Base-by-base conservation (phyloP, 768 basidiomycete species). In the Phylloporus sp. region DNA sequence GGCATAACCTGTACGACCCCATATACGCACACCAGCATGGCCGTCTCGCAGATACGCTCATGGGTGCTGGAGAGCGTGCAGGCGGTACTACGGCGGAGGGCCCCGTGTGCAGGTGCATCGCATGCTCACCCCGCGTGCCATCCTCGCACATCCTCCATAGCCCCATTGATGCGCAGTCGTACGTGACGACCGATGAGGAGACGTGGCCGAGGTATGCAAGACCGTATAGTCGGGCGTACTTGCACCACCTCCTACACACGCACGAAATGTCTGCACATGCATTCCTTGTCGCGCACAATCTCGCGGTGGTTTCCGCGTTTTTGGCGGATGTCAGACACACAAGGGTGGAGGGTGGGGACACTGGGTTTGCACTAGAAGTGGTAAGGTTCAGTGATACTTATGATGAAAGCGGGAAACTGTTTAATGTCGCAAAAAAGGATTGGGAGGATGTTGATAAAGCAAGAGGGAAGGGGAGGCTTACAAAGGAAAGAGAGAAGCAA, bases 191-290 rank as follows among this genome's bases (percentile, higher is more conserved):
- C 0, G n/a, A 2, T 3, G 46, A 24, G 10, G 47, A 53, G 42
- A 45, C 36, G 7, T 45, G 7, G 8, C 9, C 5, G 13, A 39
- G 16, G 45, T 65, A 67, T 45, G 63, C 61, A 23, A 70, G 72
- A 2, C 67, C 74, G 2, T 72, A 71, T 56, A 55, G 75, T 5
- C 75, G 78, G 13, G 86, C 87, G 3, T 95, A 94, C 58, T 45
- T 91, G 27, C 90, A 95, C 63, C 91, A 95, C 59, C 79, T 95
- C 13, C 71, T 93, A 31, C 84, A 86, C 46, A 91, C 91, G 6
- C 92, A 94, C 67, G 92, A 95, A 66, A 93, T 95, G 91, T 81
- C 85, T 0, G 85, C 89, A 1, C 89, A 94, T 58, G 63, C 88
- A 5, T 66, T 93, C 22, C 78, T 94, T 16, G 77, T 75, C 11